Evolutionary conservation across 148 eudicot genomes (phyloP).

Genomic region (Oxyria digyna): DNA sequence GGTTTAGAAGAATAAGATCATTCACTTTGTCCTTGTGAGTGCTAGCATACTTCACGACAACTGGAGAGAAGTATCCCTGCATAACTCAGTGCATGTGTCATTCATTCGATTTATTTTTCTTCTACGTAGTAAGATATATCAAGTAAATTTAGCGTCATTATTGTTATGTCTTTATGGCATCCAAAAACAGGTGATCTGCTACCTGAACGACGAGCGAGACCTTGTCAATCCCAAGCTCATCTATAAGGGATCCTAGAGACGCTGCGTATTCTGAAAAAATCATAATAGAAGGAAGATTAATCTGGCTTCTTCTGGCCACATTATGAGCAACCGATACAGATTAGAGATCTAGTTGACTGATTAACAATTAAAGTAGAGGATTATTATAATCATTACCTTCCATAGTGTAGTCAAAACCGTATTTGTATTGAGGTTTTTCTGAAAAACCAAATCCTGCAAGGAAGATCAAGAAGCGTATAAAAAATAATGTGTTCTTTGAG

Average conservation of each 20-base stretch:
- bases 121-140: background rate
- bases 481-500: background rate
- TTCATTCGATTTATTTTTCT: background rate
- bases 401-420: constrained; percentile 95
- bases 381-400: constrained; percentile 30
- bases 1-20: constrained; percentile 80
- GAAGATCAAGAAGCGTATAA: background rate
- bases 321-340: background rate
- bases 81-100: constrained; percentile 3
- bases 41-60: constrained; percentile 78
- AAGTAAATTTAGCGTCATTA: background rate
- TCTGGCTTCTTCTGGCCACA: background rate
- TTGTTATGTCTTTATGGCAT: background rate
- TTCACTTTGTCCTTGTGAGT: constrained; percentile 68
- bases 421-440: constrained; percentile 80
- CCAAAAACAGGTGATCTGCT: background rate
- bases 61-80: constrained; percentile 89
- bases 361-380: background rate
- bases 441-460: constrained; percentile 93
- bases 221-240: constrained; percentile 48
- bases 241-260: constrained; percentile 62
- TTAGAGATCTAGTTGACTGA: background rate
- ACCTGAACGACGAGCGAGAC: constrained; percentile 87
- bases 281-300: constrained; percentile 5
- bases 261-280: constrained; percentile 57